Evolutionary conservation across 345 rosid genomes (phyloP).

Genomic region (Salix viminalis): DNA sequence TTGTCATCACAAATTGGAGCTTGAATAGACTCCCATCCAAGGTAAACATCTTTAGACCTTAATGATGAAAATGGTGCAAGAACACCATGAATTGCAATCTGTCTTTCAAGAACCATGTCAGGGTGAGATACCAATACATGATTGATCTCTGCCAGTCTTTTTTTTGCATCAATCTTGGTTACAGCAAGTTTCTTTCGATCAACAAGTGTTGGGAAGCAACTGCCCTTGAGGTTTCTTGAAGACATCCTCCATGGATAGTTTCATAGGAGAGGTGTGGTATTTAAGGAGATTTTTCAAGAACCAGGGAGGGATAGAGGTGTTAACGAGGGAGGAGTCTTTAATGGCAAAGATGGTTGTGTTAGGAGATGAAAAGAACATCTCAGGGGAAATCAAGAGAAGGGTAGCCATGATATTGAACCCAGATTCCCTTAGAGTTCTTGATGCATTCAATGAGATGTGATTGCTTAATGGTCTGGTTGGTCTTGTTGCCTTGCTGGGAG

Average conservation of each 20-base stretch:
- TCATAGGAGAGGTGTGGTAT: conserved; percentile 57
- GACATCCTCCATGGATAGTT: conserved; percentile 50
- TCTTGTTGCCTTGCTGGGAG: conserved; percentile 7
- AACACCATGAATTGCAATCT: conserved; percentile 67
- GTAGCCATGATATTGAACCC: conserved; percentile 62
- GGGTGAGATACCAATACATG: conserved; percentile 55
- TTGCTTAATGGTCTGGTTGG: conserved; percentile 18
- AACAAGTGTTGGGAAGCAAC: conserved; percentile 60
- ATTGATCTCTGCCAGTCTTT: conserved; percentile 51
- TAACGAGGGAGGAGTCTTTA: conserved; percentile 51
- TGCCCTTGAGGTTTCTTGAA: conserved; percentile 40
- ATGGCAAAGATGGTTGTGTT: conserved; percentile 71
- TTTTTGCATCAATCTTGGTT: conserved; percentile 33
- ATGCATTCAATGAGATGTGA: conserved; percentile 47
- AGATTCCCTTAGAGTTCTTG: conserved; percentile 46
- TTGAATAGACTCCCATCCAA: conserved; percentile 30
- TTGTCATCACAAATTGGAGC: conserved; percentile 32
- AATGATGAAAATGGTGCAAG: conserved; percentile 47
- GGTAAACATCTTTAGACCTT: conserved; percentile 14
- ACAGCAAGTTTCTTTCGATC: conserved; percentile 41
- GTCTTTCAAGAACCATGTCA: conserved; percentile 58
- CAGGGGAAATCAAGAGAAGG: conserved; percentile 55
- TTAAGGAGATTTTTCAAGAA: conserved; percentile 58
- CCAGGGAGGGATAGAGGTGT: conserved; percentile 45
- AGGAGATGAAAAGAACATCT: conserved; percentile 50